Evolutionary conservation across 78 protist species (phyloP), one percentile per base, ranked within the genome.

Genomic region (Dictyostelium purpureum): DNA sequence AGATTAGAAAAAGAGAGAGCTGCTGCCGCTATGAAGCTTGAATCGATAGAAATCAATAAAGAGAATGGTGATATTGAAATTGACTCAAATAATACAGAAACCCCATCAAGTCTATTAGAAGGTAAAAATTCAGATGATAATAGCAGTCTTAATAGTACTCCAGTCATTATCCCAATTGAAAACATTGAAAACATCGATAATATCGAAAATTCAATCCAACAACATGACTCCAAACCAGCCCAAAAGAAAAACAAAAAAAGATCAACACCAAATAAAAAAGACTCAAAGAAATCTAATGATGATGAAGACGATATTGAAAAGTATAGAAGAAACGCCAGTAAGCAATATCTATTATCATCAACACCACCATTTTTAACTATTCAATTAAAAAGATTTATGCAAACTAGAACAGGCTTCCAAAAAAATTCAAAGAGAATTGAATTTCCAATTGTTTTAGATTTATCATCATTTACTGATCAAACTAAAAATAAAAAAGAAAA

Each of bases 341-440:
- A 85, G 61, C 92, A 85, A 35, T 85, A 85, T 35, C 75, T 85
- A 9, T 35, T 85, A 19, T 73, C 92, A n/a, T 56, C 38, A 43
- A 73, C 92, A n/a, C 92, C 92, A 47, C 92, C 92, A 10, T 85
- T 59, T 47, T 38, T 85, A 28, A 85, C 92, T 6, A 45, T 85
- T 59, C 92, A 85, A 56, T 28, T 85, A 42, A 85, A 85, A 66
- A 85, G 92, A 73, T 85, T 85, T 47, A 85, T 85, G 92, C 82
- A 73, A 45, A 81, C 89, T 52, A 26, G 56, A 45, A 33, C 9
- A 6, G 92, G 92, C 40, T 85, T 73, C 51, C 92, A 85, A 73
- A 85, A 85, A 76, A 73, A 85, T 85, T 28, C 73, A 24, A 85
- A 85, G 42, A 67, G 45, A 14, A 59, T 85, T 21, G 43, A 49